Evolutionary conservation across 306 rosid genomes (phyloP), one percentile per base, ranked within the genome.

Genomic region (Medicago ruthenica): DNA sequence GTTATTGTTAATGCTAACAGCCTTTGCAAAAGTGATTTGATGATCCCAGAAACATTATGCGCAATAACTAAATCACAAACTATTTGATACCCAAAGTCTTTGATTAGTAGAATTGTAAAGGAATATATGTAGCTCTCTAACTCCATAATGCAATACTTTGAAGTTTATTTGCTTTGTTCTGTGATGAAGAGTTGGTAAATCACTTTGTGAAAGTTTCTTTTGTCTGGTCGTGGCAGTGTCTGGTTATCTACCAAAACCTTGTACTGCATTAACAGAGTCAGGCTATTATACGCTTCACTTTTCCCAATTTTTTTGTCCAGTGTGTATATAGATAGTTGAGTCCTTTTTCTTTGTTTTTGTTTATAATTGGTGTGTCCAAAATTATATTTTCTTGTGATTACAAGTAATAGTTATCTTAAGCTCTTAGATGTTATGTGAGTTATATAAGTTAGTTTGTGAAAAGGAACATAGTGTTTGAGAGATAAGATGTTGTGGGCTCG

Each of bases 81-180:
- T 74, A 42, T 20, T 4, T 59, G 69, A 8, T 42, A 16, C 42
- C 21, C 4, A 31, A 7, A 20, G 8, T 54, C 70, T 76, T 76
- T 69, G 37, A 42, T 7, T 0, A 9, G 63, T 64, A 36, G 2
- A 17, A 71, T 67, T 50, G 20, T 65, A 17, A 44, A 22, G 20
- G 41, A 36, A 48, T 16, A 12, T 45, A 58, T 8, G 18, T 37
- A 45, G 16, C 14, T 78, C 21, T 17, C 40, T 5, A 54, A 54
- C 22, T 51, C 20, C 21, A 7, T 37, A 53, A 27, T 24, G n/a
- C 18, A 37, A 1, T 69, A 21, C 31, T 54, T 14, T 47, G 45
- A 54, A 18, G 36, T 50, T 44, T 22, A 68, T 44, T 14, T 83
- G 36, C 27, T 63, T 31, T 81, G 67, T 73, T 63, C 21, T 81